Conservation (phyloP, 164 flowering plant species). For the Magnolia changhungtana region DNA sequence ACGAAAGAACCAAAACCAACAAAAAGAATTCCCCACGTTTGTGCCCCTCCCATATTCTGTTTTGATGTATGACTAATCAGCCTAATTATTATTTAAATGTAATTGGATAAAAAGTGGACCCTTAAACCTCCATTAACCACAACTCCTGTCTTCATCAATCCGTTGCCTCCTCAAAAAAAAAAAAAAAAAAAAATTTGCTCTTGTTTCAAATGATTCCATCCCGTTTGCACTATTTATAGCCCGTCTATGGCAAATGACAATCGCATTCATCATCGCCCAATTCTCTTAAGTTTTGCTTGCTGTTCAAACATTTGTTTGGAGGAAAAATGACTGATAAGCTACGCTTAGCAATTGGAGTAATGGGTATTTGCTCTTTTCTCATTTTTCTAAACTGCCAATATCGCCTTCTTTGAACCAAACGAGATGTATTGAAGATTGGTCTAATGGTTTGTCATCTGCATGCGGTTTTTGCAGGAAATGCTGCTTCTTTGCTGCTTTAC, state of each 20-base stretch:
- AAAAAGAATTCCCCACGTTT: slow-evolving; percentile 11
- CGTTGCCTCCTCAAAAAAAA: background rate
- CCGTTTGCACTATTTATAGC: slow-evolving; percentile 14
- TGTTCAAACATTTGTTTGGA: background rate
- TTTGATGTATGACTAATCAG: background rate
- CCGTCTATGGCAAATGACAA: slow-evolving; percentile 1
- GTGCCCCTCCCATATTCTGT: background rate
- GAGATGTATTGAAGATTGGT: background rate
- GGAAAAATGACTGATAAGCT: slow-evolving; percentile 36
- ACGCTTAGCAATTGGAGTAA: slow-evolving; percentile 37
- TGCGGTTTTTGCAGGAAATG: slow-evolving; percentile 55
- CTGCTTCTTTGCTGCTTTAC: slow-evolving; percentile 54
- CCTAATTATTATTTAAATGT: background rate
- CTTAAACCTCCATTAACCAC: background rate
- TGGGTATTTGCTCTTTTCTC: slow-evolving; percentile 34
- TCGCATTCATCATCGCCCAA: background rate
- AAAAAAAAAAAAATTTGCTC: background rate
- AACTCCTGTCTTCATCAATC: background rate
- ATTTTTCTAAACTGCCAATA: background rate
- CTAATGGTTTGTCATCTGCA: background rate
- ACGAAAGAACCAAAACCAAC: slow-evolving; percentile 9
- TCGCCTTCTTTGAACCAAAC: background rate
- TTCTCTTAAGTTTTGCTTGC: background rate
- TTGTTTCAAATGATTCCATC: background rate
- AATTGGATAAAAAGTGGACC: background rate